Base-by-base conservation (phyloP, 208 protist genomes). In the Lotmaria passim region DNA sequence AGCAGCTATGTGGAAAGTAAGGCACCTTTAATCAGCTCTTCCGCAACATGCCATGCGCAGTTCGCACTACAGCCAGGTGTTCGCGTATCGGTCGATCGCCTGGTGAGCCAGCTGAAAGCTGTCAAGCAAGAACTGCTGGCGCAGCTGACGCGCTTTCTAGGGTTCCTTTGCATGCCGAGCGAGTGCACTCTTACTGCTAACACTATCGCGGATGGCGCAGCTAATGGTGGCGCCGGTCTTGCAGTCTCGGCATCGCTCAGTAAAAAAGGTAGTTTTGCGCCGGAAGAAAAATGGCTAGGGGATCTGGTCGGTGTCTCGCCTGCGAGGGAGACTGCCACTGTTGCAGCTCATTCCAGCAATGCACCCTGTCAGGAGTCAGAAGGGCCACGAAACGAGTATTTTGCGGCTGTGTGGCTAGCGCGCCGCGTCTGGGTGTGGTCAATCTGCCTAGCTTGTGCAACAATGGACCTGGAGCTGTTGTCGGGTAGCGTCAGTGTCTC, bases 91-190 rank as follows among this genome's bases (percentile, higher is more conserved):
- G 39, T 76, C 3, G 75, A 81, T 21, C 39, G 30, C 6, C 10
- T 90, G n/a, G 61, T 79, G 12, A 87, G 80, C 28, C 90, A 95
- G 69, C 41, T 93, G 57, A 90, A 88, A 47, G 73, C 82, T 0
- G 58, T 95, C 23, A 88, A 91, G 56, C 85, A 91, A 72, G 86
- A 95, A 53, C 64, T 95, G 26, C 51, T 89, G 1, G 62, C 77
- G 3, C 78, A 83, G 34, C 47, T 82, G 28, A 73, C 69, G n/a
- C 28, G 21, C 5, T 19, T 39, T 38, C 43, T 59, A 21, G 34
- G 28, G 44, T 10, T 17, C 15, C 11, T 52, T n/a, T 30, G 10
- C n/a, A 5, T 46, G 41, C 41, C 41, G 4, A 46, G 5, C 41
- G 41, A 46, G n/a, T n/a, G n/a, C n/a, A n/a, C n/a, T n/a, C n/a